Evolutionary conservation across 2,329 filamentous ascomycete species (phyloP).

Genomic region (Colletotrichum shisoi): DNA sequence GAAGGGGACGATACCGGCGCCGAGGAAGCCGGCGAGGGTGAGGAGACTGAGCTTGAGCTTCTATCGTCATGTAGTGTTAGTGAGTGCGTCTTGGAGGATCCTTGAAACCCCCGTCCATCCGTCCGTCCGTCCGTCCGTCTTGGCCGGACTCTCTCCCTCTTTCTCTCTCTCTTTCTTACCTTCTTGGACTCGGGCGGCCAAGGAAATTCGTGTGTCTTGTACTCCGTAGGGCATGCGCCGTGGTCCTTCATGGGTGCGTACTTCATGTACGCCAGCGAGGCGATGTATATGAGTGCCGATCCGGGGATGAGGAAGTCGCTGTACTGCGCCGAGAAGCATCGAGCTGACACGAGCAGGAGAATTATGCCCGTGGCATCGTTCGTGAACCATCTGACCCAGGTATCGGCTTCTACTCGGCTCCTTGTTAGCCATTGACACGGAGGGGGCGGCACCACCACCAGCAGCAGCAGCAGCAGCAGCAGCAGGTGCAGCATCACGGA

Average conservation of each 20-base stretch:
- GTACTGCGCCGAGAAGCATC: constrained; percentile 42
- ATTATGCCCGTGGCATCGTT: constrained; percentile 45
- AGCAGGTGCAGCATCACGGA: not conserved
- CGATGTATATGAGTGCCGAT: constrained; percentile 44
- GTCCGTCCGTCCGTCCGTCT: not conserved
- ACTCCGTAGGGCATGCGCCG: not conserved
- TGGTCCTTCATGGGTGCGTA: constrained; percentile 40
- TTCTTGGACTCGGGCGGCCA: not conserved
- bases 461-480: constrained; percentile 2
- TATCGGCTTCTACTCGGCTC: constrained; percentile 43
- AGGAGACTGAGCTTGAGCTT: constrained; percentile 32
- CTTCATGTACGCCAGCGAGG: constrained; percentile 45
- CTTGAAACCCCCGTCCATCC: not conserved
- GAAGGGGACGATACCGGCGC: constrained; percentile 38
- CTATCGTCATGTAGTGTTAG: not conserved
- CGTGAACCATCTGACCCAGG: constrained; percentile 46
- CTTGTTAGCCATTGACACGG: no score
- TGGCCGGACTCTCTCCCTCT: no score
- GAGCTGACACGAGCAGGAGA: constrained; percentile 44
- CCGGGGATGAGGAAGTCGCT: constrained; percentile 44
- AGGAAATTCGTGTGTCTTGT: not conserved
- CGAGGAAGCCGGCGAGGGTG: constrained; percentile 25
- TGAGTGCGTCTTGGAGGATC: no score
- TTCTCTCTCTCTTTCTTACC: not conserved
- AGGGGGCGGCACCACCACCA: not conserved